Evolutionary conservation across 768 basidiomycete species (phyloP).

Genomic region (Amanita pseudoporphyria): DNA sequence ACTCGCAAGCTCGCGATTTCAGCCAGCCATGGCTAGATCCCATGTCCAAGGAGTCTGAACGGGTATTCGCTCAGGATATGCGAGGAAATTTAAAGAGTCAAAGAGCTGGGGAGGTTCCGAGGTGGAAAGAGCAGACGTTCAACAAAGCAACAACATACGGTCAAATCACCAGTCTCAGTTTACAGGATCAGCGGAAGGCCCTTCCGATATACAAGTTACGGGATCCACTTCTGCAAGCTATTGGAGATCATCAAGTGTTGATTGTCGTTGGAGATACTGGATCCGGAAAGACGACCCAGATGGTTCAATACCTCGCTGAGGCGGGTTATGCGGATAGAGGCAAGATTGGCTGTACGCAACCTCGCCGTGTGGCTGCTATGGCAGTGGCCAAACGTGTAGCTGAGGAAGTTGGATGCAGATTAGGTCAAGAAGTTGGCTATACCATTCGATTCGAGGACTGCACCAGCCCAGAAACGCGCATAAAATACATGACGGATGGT

Average conservation of each 20-base stretch:
- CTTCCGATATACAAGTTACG: constrained; percentile 94
- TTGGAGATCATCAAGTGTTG: constrained; percentile 90
- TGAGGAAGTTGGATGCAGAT: constrained; percentile 95
- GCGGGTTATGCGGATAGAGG: constrained; percentile 85
- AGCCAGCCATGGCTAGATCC: constrained; percentile 97
- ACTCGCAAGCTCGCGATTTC: constrained; percentile 91
- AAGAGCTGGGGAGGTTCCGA: constrained; percentile 72
- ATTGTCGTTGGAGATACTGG: constrained; percentile 99
- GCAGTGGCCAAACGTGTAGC: constrained; percentile 98
- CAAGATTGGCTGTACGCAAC: constrained; percentile 95
- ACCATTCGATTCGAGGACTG: constrained; percentile 99
- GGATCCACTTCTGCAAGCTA: constrained; percentile 82
- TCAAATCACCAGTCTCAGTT: constrained; percentile 81
- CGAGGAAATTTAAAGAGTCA: constrained; percentile 75
- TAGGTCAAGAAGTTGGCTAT: constrained; percentile 98
- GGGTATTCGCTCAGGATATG: constrained; percentile 88
- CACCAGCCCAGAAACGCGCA: constrained; percentile 95
- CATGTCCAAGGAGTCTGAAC: constrained; percentile 84
- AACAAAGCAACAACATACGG: constrained; percentile 97
- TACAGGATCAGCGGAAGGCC: constrained; percentile 87
- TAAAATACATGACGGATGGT: constrained; percentile 99
- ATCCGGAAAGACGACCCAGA: constrained; percentile 98
- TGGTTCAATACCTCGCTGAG: constrained; percentile 97
- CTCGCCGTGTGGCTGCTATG: constrained; percentile 98
- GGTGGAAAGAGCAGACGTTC: constrained; percentile 88